Conservation (phyloP, 257 asterid genomes). For the Jacaranda mimosifolia region DNA sequence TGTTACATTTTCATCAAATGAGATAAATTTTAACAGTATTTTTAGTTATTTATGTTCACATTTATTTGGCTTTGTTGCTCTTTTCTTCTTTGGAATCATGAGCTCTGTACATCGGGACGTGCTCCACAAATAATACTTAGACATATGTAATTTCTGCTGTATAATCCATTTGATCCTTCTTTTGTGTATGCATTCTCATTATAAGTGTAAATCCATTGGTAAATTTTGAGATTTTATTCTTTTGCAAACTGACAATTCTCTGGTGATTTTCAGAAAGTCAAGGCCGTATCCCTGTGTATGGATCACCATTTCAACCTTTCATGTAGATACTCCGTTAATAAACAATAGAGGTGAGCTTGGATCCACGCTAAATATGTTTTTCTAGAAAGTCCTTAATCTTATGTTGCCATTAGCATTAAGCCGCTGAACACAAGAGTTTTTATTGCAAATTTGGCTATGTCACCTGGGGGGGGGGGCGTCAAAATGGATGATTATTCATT, state of each 20-base stretch:
- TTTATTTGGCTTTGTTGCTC: constrained; percentile 2
- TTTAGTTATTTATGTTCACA: background rate
- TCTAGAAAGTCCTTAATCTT: background rate
- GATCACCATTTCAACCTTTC: constrained; percentile 48
- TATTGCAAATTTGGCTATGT: constrained; percentile 21
- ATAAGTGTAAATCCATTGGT: constrained; percentile 7
- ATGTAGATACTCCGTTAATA: constrained; percentile 39
- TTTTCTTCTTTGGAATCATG: background rate
- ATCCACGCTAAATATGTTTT: constrained; percentile 12
- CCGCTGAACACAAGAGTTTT: background rate
- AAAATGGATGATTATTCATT: constrained; percentile 1
- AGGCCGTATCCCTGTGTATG: constrained; percentile 46
- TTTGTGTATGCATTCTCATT: constrained; percentile 4
- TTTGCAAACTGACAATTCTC: constrained; percentile 27
- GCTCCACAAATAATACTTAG: constrained; percentile 1
- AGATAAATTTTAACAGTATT: constrained; percentile 9
- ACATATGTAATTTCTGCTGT: constrained; percentile 16
- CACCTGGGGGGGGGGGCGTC: constrained; percentile 1
- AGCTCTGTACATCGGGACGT: background rate
- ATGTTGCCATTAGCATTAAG: background rate
- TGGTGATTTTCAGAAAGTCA: constrained; percentile 50
- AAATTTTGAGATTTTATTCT: constrained; percentile 15
- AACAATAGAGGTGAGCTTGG: constrained; percentile 58
- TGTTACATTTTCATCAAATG: background rate
- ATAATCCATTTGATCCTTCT: constrained; percentile 6